These are phyloP conservation scores for Agarophyton chilense DNA, from an alignment of 23 red algal species.

Conservation along the genomic window DNA sequence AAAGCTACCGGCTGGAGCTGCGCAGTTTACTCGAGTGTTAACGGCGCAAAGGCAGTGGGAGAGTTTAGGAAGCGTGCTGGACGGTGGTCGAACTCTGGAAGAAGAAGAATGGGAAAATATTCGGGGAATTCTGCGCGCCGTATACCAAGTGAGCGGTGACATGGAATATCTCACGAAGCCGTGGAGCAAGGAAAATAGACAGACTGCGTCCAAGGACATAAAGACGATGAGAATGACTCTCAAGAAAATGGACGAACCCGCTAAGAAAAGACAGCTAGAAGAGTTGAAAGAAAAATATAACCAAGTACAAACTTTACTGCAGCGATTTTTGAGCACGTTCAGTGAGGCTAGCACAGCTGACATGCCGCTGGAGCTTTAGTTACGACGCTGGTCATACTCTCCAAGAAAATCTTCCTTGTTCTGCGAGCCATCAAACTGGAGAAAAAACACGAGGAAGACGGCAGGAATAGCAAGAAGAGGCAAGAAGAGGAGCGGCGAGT, in stretches of 20 bases:
- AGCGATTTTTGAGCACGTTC: conserved; percentile 42
- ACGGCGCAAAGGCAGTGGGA: conserved; percentile 59
- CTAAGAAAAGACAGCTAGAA: conserved; percentile 14
- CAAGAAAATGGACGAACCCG: conserved; percentile 61
- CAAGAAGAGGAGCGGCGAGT: conserved; percentile 70
- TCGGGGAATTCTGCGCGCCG: conserved; percentile 29
- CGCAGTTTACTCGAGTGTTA: conserved; percentile 48
- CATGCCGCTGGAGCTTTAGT: conserved; percentile 68
- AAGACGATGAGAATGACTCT: conserved; percentile 31
- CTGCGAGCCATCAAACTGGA: conserved; percentile 66
- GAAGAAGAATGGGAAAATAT: conserved; percentile 53
- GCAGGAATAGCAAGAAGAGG: conserved; percentile 71
- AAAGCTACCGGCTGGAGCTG: conserved; percentile 47
- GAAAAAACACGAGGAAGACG: conserved; percentile 75
- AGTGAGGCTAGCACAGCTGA: conserved; percentile 33
- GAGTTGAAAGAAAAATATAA: conserved; percentile 26
- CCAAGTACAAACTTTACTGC: conserved; percentile 32
- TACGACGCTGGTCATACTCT: conserved; percentile 69
- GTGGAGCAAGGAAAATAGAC: background rate
- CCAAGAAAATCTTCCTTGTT: conserved; percentile 87
- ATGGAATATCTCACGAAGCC: conserved; percentile 53
- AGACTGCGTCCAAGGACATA: background rate
- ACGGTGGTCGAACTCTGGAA: conserved; percentile 32
- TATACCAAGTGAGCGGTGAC: conserved; percentile 58
- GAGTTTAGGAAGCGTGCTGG: conserved; percentile 5